Base-by-base conservation (phyloP, 257 asterid species). In the Penstemon eatonii region DNA sequence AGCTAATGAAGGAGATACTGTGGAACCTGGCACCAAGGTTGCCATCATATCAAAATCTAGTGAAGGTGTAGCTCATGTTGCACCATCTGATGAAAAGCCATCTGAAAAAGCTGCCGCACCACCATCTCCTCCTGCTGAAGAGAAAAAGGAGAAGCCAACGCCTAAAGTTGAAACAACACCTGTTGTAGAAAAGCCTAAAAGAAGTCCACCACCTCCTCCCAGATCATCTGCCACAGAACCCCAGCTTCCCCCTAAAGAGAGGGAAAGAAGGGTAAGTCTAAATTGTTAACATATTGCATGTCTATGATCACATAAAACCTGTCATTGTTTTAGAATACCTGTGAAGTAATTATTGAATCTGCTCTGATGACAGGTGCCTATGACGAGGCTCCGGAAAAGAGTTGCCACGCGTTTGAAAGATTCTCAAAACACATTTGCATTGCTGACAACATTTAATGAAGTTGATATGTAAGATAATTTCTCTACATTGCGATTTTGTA, bases 371-470 rank as follows among this genome's bases (percentile, higher is more conserved):
- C 79, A 94, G 99, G 97, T 94, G 73, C 93, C 97, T 7, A 94
- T 94, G 99, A 94, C 99, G 60, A 89, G 97, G 85, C 95, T 94
- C 58, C 84, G 99, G 76, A 91, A 94, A 78, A 68, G 99, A 67
- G 96, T 94, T 70, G 96, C 96, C 56, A 82, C 91, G 1, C 90
- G 99, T 70, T 78, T 94, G 91, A 91, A 94, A 80, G 99, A 94
- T 85, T 91, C 99, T 52, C 99, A 94, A 63, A 94, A 94, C 78
- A 94, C 99, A 63, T 94, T 87, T 81, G 99, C 99, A 9, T 63
- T 91, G 90, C 73, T 91, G 84, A 94, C 99, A 12, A 94, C 99
- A 47, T 91, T 91, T 81, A 94, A 94, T 74, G 99, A 94, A 89
- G 96, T 94, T 78, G 99, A 94, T 72, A 94, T 94, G 99, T 94